phyloP scores from a whole-genome alignment of 2,329 filamentous ascomycete genomes.

The Aphanocladium album region DNA sequence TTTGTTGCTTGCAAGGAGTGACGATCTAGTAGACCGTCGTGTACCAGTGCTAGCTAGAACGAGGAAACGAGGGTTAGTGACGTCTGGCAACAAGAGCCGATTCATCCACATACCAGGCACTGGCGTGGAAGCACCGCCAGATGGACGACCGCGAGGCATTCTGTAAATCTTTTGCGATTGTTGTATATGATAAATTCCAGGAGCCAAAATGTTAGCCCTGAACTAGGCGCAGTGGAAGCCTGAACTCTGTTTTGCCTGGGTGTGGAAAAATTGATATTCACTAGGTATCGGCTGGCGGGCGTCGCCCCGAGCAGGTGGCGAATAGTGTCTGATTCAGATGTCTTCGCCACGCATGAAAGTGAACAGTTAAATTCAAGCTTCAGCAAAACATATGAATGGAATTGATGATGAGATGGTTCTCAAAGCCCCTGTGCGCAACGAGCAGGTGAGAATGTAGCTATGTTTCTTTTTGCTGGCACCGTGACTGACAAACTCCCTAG shows the following conservation, averaged over 20 bases:
- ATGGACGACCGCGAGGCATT: neutral
- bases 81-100: neutral
- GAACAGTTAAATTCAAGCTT: neutral
- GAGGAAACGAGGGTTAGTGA: neutral
- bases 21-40: slow-evolving; percentile 1
- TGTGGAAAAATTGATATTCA: neutral
- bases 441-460: slow-evolving; percentile 18
- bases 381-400: neutral
- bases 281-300: neutral
- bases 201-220: neutral
- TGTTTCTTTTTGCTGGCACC: slow-evolving; percentile 20
- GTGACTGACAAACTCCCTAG: slow-evolving; percentile 20
- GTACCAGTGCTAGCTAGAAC: neutral
- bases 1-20: slow-evolving; percentile 8
- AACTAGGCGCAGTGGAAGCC: neutral
- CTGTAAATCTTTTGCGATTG: neutral
- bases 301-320: neutral
- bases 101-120: neutral
- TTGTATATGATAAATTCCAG: no score
- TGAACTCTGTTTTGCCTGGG: neutral
- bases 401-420: neutral
- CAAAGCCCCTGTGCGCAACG: neutral
- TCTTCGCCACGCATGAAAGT: neutral
- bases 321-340: neutral
- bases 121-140: neutral